Base-by-base conservation (phyloP, 129 eudicot species). In the Tanacetum coccineum region DNA sequence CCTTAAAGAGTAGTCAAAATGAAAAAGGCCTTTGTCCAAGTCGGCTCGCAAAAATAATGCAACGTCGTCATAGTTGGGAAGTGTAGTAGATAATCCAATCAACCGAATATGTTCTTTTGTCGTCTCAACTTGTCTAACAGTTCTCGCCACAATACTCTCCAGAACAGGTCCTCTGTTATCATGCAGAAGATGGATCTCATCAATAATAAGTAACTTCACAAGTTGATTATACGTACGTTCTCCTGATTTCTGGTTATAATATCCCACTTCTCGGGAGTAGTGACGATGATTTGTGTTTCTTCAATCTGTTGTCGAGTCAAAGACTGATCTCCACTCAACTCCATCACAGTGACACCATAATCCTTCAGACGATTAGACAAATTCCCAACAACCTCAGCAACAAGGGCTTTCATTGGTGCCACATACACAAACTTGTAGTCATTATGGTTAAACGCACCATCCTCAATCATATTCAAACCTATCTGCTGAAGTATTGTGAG, bases 91-190 rank as follows among this genome's bases (percentile, higher is more conserved):
- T 69, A 93, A 66, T n/a, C 96, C 98, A 71, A 93, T 96, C 66
- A 93, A 74, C n/a, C 98, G 91, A 71, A 93, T 93, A 70, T 93
- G 90, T 80, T 93, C 99, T 54, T 86, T 88, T 18, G 96, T 88
- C 25, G 96, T 82, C 81, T 93, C 99, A 66, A 88, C 82, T 55
- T 93, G 98, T 58, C 99, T 76, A 50, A 93, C 90, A 57, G 98
- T 88, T 74, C 96, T 88, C 14, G 95, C 96, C 54, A 93, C 88
- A 93, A 88, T 74, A 92, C n/a, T 93, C 66, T 93, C 99, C 56
- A 93, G 74, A n/a, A 93, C 96, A 65, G 99, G 99, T 46, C 98
- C 96, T 82, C 98, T 76, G n/a, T 89, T 93, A 76, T 93, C 99
- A 77, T 93, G 99, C 14, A 93, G 78, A 19, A 93, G 91, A 82